Evolutionary conservation across 106 monocot genomes (phyloP), one percentile per base, ranked within the genome.

Genomic region (Apostasia shenzhenica): DNA sequence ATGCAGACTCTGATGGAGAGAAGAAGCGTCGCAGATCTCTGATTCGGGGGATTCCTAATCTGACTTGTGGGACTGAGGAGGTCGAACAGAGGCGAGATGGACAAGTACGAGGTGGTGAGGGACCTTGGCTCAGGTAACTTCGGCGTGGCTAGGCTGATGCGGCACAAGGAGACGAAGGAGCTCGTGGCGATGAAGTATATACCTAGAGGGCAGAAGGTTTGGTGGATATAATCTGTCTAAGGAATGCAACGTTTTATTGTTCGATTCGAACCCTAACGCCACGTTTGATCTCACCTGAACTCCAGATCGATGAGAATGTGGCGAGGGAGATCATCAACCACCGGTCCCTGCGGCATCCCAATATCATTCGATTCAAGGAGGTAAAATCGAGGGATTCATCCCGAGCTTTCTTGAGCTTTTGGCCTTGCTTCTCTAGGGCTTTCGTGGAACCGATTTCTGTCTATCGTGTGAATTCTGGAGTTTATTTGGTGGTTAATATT

Each of bases 161-260:
- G 92, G 68, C 82, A 99, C 81, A 99, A 87, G 78, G 89, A 83
- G 69, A 99, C 97, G 67, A 90, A 81, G 57, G 97, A 99, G 78
- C 82, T 93, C 56, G 97, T 99, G 58, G 97, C 97, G 81, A 88
- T 99, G 90, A 99, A 99, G 77, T 93, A 92, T 76, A 89, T 97
- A 57, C 78, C 78, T 41, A 56, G 82, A 37, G 82, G 82, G 38
- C 55, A 73, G 49, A 68, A 70, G 69, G 82, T 82, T 4, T 41
- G 61, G 41, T 3, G n/a, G 2, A 58, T 65, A 50, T 13, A 40
- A 70, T 13, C 14, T 12, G 41, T 42, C 52, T 26, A 26, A 26
- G 26, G 26, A 26, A 26, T 26, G 26, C 26, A 26, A 26, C 26
- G 26, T 44, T 14, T 14, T 8, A 50, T 8, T 5, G 50, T 5